These are phyloP conservation scores for Boletus huronensis DNA, from an alignment of 768 basidiomycete genomes.

Conservation along the genomic window DNA sequence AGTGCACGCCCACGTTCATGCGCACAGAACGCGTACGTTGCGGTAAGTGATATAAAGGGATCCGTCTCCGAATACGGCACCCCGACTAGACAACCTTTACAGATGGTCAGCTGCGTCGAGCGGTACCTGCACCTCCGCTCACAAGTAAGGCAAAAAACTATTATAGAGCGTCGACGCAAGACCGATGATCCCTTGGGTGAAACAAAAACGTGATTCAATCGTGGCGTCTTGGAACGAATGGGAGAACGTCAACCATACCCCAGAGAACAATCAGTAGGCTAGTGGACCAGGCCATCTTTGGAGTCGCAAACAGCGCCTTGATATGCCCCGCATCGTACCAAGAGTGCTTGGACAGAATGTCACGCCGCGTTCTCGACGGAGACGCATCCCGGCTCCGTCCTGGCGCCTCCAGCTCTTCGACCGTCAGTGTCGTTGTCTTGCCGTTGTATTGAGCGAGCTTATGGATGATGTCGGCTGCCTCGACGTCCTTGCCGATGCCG, in stretches of 20 bases:
- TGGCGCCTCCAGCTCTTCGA: slow-evolving; percentile 42
- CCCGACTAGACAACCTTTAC: slow-evolving; percentile 55
- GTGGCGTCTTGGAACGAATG: neutral
- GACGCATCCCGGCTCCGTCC: slow-evolving; percentile 18
- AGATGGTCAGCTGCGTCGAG: neutral
- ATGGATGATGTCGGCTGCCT: slow-evolving; percentile 48
- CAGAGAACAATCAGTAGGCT: slow-evolving; percentile 48
- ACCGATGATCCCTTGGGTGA: slow-evolving; percentile 58
- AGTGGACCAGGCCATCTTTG: slow-evolving; percentile 63
- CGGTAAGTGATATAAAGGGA: slow-evolving; percentile 70
- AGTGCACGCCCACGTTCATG: neutral
- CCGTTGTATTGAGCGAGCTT: slow-evolving; percentile 51
- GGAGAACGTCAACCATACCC: slow-evolving; percentile 34
- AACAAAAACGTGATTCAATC: neutral
- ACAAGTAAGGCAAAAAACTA: slow-evolving; percentile 53
- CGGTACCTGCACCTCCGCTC: slow-evolving; percentile 12
- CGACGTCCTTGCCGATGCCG: slow-evolving; percentile 49
- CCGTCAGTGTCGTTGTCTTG: slow-evolving; percentile 37
- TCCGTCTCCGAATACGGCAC: slow-evolving; percentile 66
- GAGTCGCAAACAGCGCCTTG: slow-evolving; percentile 58
- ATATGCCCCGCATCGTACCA: slow-evolving; percentile 44
- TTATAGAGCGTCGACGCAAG: slow-evolving; percentile 69
- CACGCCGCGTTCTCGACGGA: slow-evolving; percentile 14
- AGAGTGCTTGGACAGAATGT: slow-evolving; percentile 40
- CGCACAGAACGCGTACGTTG: slow-evolving; percentile 41